phyloP scores from a whole-genome alignment of 1,139 yeast species.

The Geotrichum histeridarum region DNA sequence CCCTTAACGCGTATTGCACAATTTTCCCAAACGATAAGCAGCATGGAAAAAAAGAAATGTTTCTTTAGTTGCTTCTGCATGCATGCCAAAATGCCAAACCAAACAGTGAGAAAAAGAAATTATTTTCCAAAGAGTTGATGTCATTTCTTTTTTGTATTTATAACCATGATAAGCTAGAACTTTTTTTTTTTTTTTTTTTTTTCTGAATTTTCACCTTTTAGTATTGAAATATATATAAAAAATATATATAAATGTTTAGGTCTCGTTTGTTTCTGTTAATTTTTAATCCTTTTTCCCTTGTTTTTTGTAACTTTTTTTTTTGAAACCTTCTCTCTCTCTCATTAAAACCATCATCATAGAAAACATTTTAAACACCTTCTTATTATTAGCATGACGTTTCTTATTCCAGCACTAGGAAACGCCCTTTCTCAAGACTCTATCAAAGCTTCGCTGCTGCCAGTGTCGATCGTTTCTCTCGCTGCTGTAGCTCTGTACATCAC shows the following conservation, averaged over 20 bases:
- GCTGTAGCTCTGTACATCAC: not conserved
- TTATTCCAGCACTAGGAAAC: not conserved
- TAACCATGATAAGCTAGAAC: too few relatives aligned
- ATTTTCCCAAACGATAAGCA: too few relatives aligned
- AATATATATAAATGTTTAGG: not conserved
- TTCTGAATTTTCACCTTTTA: too few relatives aligned
- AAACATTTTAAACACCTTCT: not conserved
- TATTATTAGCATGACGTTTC: not conserved
- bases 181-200: not conserved
- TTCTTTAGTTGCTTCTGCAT: too few relatives aligned
- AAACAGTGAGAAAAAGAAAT: too few relatives aligned
- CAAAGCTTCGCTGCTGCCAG: not conserved
- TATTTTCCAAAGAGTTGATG: too few relatives aligned
- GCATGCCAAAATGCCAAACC: too few relatives aligned
- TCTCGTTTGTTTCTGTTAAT: not conserved
- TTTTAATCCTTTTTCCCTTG: not conserved
- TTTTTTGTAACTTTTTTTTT: not conserved
- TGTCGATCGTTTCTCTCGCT: constrained; percentile 4
- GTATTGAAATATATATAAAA: too few relatives aligned
- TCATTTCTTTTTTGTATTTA: too few relatives aligned
- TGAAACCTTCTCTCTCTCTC: not conserved
- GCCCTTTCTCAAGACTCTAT: not conserved
- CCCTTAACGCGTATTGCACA: too few relatives aligned
- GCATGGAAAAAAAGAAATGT: too few relatives aligned
- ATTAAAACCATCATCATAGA: not conserved